Conservation (phyloP, 2,329 filamentous ascomycete species). For the Phoma sp. region DNA sequence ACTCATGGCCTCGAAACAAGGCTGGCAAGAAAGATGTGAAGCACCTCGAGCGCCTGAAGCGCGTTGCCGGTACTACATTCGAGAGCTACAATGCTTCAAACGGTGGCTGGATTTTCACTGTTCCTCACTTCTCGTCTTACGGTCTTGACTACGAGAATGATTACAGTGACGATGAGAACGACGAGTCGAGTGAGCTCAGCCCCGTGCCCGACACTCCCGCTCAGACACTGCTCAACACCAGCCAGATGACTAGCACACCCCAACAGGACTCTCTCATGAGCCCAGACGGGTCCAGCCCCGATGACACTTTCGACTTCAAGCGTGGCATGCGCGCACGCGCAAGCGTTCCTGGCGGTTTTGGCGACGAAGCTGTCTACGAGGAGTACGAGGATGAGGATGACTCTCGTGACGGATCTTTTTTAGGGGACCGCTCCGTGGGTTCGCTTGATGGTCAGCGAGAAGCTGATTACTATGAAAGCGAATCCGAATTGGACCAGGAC, state of each 20-base stretch:
- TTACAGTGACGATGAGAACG: constrained; percentile 66
- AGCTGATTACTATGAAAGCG: constrained; percentile 66
- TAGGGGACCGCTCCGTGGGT: constrained; percentile 89
- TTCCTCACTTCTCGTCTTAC: constrained; percentile 98
- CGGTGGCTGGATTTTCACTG: constrained; percentile 88
- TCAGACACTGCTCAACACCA: constrained; percentile 36
- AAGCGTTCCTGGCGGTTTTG: constrained; percentile 82
- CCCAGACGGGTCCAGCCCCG: constrained; percentile 51
- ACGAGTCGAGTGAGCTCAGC: constrained; percentile 47
- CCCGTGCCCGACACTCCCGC: constrained; percentile 55
- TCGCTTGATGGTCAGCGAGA: constrained; percentile 67
- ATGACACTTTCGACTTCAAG: constrained; percentile 65
- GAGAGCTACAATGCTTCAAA: constrained; percentile 78
- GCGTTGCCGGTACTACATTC: constrained; percentile 81
- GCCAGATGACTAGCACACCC: constrained; percentile 43
- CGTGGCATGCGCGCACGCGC: constrained; percentile 55
- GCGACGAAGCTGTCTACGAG: constrained; percentile 63
- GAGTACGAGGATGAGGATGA: constrained; percentile 60
- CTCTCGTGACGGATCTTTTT: constrained; percentile 73
- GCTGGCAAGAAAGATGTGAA: constrained; percentile 73
- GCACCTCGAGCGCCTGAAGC: constrained; percentile 81
- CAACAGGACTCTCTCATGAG: constrained; percentile 48
- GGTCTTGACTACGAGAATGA: constrained; percentile 76
- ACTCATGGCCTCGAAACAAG: constrained; percentile 86
- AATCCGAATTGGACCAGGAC: constrained; percentile 76